Base-by-base conservation (phyloP, 306 rosid species). In the Phaseolus lunatus region DNA sequence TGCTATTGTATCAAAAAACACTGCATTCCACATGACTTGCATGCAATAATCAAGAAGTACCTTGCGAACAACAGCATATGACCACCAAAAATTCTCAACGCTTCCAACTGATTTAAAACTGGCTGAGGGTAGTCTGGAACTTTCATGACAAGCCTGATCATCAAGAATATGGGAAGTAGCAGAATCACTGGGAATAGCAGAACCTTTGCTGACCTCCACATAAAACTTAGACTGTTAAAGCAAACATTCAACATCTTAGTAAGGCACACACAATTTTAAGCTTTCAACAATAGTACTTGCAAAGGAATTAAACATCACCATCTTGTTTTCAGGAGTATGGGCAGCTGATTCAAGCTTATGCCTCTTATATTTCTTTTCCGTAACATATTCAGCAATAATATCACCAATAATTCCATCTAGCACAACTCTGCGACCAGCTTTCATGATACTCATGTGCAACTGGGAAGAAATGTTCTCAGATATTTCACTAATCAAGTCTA, bases 11-110 rank as follows among this genome's bases (percentile, higher is more conserved):
- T 95, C 97, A 88, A 80, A 91, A 85, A 86, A 87, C 54, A 91
- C 91, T 47, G 97, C 94, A 86, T 95, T 95, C 99, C 97, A 95
- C 86, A 85, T 85, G 57, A 91, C 92, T 88, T 91, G 84, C 89
- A 85, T 81, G 89, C 92, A 92, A 82, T 84, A 84, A 80, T 89
- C 86, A 79, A 77, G 70, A 80, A 95, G 90, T 71, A 85, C 81
- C 85, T 75, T 82, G 33, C 99, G 85, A 65, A 95, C 88, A 88
- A 50, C 89, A 23, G 89, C 80, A 79, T 85, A 86, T 19, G 91
- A 87, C 77, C 89, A 86, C 90, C 89, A 82, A 84, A 90, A 95
- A 70, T 87, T 91, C 69, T 92, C 93, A 72, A 90, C 68, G 79
- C 89, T 88, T 81, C 99, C 96, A 84, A 89, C 89, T 45, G 92